These are phyloP conservation scores for Fraxinus greggii DNA, from an alignment of 305 asterid genomes.

Conservation along the genomic window DNA sequence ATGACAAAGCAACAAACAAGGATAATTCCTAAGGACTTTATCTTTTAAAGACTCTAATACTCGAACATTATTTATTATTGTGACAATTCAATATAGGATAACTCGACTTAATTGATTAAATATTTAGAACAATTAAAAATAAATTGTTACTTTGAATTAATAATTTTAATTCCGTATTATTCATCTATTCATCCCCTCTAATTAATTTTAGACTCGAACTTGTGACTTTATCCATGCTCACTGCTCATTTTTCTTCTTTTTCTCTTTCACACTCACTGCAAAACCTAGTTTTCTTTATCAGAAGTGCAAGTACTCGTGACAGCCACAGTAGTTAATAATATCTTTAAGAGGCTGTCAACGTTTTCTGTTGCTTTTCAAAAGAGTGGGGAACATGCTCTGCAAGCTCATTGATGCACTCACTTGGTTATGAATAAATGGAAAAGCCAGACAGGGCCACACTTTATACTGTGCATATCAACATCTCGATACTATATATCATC, in stretches of 20 bases:
- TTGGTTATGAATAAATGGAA: not conserved
- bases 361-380: constrained; percentile 12
- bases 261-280: not conserved
- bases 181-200: too few species aligned
- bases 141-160: too few species aligned
- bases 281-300: not conserved
- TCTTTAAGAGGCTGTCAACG: constrained; percentile 11
- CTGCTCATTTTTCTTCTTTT: not conserved
- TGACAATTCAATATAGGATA: not conserved
- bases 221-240: not conserved
- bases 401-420: not conserved
- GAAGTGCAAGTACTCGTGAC: constrained; percentile 10
- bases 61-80: too few species aligned
- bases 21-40: too few species aligned
- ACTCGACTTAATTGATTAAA: not conserved
- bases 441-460: not conserved
- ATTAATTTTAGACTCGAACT: not conserved
- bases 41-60: too few species aligned
- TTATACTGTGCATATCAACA: not conserved
- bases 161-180: too few species aligned
- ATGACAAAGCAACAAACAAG: too few species aligned
- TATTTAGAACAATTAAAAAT: too few species aligned
- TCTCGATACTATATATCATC: not conserved
- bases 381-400: not conserved
- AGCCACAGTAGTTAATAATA: not conserved